Conservation (phyloP, 768 basidiomycete genomes). For the Ramaria rubella region DNA sequence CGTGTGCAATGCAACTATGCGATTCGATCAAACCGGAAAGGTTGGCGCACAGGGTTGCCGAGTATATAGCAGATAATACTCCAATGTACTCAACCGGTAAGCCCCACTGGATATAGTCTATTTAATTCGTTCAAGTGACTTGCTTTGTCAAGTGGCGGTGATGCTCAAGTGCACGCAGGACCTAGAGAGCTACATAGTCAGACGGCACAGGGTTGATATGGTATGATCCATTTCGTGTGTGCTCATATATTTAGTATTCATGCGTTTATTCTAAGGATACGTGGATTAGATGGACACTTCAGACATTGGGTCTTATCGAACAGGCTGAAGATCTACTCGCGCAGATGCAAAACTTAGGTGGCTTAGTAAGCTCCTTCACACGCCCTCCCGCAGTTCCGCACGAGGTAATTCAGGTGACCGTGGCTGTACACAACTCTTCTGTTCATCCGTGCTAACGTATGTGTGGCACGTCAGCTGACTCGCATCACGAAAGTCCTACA, state of each 20-base stretch:
- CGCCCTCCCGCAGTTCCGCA: neutral
- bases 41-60: neutral
- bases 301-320: neutral
- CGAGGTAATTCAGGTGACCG: neutral
- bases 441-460: neutral
- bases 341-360: neutral
- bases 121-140: neutral
- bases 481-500: neutral
- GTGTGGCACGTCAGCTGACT: neutral
- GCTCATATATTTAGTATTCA: neutral
- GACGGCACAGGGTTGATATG: neutral
- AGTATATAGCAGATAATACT: neutral
- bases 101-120: neutral
- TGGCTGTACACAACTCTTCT: neutral
- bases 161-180: slow-evolving; percentile 6
- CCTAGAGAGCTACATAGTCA: neutral
- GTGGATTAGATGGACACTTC: neutral
- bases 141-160: neutral
- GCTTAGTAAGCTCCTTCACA: neutral
- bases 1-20: slow-evolving; percentile 2
- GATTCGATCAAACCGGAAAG: neutral
- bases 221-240: neutral
- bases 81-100: slow-evolving; percentile 1
- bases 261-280: neutral
- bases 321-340: neutral